Conservation (phyloP, 2,329 filamentous ascomycete species). For the Epicoccum sorghinum region DNA sequence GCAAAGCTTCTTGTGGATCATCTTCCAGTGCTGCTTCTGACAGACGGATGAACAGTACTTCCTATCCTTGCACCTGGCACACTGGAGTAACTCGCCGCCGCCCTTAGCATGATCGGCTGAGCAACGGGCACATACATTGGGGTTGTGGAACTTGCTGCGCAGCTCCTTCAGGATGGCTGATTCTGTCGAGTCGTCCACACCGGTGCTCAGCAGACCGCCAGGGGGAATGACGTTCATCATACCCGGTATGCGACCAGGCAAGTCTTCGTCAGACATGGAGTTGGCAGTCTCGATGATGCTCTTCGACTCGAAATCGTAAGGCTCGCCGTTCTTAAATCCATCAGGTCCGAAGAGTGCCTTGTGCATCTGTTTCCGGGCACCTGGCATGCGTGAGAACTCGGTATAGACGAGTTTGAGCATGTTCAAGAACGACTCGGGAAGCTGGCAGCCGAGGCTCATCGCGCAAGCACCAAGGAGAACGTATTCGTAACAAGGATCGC, state of each 20-base stretch:
- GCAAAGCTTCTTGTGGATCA: constrained; percentile 40
- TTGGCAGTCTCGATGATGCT: constrained; percentile 9
- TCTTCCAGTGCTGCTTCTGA: constrained; percentile 41
- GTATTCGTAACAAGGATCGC: constrained; percentile 25
- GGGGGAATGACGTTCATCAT: constrained; percentile 22
- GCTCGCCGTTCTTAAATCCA: constrained; percentile 21
- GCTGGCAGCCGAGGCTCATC: constrained; percentile 25
- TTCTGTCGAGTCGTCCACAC: constrained; percentile 15
- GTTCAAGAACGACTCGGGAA: constrained; percentile 13
- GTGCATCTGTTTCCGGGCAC: constrained; percentile 23
- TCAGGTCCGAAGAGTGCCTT: constrained; percentile 28
- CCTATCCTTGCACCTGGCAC: constrained; percentile 32
- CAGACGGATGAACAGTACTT: constrained; percentile 40
- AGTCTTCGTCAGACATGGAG: not conserved
- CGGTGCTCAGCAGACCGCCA: constrained; percentile 22
- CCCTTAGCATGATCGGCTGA: constrained; percentile 1
- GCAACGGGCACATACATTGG: constrained; percentile 23
- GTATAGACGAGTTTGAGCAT: constrained; percentile 30
- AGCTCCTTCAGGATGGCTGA: constrained; percentile 28
- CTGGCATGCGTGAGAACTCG: constrained; percentile 21
- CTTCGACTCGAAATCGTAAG: constrained; percentile 30
- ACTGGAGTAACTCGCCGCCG: constrained; percentile 24
- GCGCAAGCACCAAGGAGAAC: constrained; percentile 28
- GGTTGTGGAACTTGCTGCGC: constrained; percentile 20
- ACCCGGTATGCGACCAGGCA: constrained; percentile 3